phyloP scores from a whole-genome alignment of 164 flowering plant genomes.

The Protea cynaroides region DNA sequence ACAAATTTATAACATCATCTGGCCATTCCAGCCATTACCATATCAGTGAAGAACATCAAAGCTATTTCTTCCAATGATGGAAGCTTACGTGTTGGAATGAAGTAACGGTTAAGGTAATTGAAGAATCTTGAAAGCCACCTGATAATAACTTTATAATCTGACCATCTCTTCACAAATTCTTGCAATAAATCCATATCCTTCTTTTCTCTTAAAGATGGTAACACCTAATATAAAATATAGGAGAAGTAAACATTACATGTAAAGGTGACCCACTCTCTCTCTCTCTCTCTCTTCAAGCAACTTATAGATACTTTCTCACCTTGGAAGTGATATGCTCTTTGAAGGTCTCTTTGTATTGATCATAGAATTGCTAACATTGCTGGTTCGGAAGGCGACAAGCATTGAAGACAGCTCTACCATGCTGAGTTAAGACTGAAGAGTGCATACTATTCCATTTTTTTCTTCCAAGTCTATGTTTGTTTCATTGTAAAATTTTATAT shows the following conservation, averaged over 20 bases:
- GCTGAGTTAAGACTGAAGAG: neutral
- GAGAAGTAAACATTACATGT: too few relatives aligned
- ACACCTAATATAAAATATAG: slow-evolving; percentile 8
- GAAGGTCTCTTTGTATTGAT: slow-evolving; percentile 10
- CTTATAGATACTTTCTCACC: neutral
- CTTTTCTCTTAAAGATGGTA: slow-evolving; percentile 27
- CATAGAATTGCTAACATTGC: neutral
- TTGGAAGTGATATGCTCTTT: slow-evolving; percentile 4
- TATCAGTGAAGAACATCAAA: slow-evolving; percentile 28
- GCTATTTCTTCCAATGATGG: slow-evolving; percentile 32
- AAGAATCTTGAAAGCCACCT: slow-evolving; percentile 40
- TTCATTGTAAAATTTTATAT: too few relatives aligned
- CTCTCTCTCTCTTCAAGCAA: neutral
- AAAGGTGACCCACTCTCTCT: neutral
- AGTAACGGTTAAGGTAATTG: slow-evolving; percentile 36
- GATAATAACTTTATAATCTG: slow-evolving; percentile 37
- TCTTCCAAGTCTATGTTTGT: too few relatives aligned
- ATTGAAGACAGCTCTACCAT: neutral
- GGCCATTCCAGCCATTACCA: slow-evolving; percentile 21
- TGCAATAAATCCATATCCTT: slow-evolving; percentile 31
- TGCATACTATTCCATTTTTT: neutral
- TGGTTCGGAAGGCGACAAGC: neutral
- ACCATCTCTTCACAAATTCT: slow-evolving; percentile 44
- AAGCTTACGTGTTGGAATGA: slow-evolving; percentile 22
- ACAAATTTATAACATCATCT: neutral